These are phyloP conservation scores for Rusavskia elegans DNA, from an alignment of 495 filamentous ascomycete species.

Conservation along the genomic window DNA sequence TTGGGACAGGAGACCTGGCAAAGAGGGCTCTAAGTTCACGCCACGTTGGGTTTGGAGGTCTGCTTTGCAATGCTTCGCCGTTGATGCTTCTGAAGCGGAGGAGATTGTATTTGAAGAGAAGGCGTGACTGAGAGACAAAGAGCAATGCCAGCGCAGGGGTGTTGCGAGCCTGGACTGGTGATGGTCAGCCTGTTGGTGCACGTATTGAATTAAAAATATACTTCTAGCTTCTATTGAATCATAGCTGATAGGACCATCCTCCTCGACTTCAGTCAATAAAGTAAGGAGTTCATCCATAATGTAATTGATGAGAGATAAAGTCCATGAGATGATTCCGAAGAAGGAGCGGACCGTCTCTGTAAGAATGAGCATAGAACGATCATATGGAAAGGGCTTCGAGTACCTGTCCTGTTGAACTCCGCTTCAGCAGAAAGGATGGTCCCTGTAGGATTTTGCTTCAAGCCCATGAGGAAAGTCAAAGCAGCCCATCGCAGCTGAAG, in stretches of 20 bases:
- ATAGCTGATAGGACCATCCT: not conserved
- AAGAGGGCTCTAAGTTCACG: slow-evolving; percentile 15
- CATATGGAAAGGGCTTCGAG: slow-evolving; percentile 5
- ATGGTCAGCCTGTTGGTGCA: not conserved
- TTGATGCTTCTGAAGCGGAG: slow-evolving; percentile 37
- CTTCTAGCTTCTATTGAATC: not conserved
- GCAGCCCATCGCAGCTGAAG: slow-evolving; percentile 57
- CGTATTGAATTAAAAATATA: not conserved
- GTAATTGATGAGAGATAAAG: slow-evolving; percentile 50
- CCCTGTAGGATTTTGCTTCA: not conserved
- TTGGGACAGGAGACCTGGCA: slow-evolving; percentile 24
- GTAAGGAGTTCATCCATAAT: slow-evolving; percentile 51
- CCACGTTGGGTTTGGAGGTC: slow-evolving; percentile 2
- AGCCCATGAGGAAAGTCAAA: slow-evolving; percentile 35
- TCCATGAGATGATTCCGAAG: slow-evolving; percentile 45
- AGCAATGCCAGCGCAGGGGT: slow-evolving; percentile 45
- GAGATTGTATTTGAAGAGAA: slow-evolving; percentile 52
- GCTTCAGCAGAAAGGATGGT: not conserved
- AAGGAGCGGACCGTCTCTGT: slow-evolving; percentile 38
- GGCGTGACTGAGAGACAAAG: slow-evolving; percentile 54
- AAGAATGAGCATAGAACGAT: not conserved
- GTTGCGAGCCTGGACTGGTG: slow-evolving; percentile 24
- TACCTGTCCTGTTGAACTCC: slow-evolving; percentile 40
- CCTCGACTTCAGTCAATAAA: slow-evolving; percentile 15
- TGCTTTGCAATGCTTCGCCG: slow-evolving; percentile 1